These are phyloP conservation scores for Scorias spongiosa DNA, from an alignment of 2,329 filamentous ascomycete genomes.

Conservation along the genomic window DNA sequence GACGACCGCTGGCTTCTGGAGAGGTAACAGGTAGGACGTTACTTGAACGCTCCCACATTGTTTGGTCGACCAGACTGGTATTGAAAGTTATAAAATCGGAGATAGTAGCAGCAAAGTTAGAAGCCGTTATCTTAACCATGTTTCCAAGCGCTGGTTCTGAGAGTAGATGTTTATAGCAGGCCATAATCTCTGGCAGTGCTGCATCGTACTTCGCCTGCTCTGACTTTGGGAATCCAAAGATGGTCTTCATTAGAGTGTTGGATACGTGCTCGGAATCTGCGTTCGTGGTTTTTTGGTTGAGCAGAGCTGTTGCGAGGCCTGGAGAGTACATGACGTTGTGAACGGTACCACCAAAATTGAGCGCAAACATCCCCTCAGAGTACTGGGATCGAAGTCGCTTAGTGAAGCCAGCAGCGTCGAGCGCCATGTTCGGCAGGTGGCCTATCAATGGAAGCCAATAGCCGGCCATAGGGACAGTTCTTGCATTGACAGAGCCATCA, in stretches of 20 bases:
- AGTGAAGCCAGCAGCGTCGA: conserved; percentile 31
- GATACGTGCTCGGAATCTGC: conserved; percentile 15
- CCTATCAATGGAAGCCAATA: conserved; percentile 47
- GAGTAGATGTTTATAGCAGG: conserved; percentile 28
- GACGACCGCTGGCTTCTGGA: not conserved
- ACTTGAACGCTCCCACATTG: conserved; percentile 44
- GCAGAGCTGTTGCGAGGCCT: conserved; percentile 27
- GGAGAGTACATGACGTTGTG: conserved; percentile 37
- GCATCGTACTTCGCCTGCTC: conserved; percentile 23
- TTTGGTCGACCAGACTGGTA: conserved; percentile 44
- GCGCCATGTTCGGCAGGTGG: conserved; percentile 36
- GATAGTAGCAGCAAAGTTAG: conserved; percentile 28
- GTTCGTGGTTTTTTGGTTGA: conserved; percentile 22
- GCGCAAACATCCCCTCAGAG: conserved; percentile 29
- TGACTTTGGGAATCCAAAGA: conserved; percentile 27
- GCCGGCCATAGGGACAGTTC: conserved; percentile 33
- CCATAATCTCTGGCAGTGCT: conserved; percentile 19
- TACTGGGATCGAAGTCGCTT: conserved; percentile 24
- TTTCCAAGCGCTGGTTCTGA: conserved; percentile 31
- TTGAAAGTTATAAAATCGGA: conserved; percentile 45
- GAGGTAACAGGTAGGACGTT: conserved; percentile 23
- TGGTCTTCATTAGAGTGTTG: conserved; percentile 15
- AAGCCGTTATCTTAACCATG: conserved; percentile 23
- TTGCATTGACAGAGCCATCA: conserved; percentile 11
- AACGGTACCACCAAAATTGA: conserved; percentile 34